phyloP scores from a whole-genome alignment of 1,284 basidiomycete species.

The Cryptococcus sp. region DNA sequence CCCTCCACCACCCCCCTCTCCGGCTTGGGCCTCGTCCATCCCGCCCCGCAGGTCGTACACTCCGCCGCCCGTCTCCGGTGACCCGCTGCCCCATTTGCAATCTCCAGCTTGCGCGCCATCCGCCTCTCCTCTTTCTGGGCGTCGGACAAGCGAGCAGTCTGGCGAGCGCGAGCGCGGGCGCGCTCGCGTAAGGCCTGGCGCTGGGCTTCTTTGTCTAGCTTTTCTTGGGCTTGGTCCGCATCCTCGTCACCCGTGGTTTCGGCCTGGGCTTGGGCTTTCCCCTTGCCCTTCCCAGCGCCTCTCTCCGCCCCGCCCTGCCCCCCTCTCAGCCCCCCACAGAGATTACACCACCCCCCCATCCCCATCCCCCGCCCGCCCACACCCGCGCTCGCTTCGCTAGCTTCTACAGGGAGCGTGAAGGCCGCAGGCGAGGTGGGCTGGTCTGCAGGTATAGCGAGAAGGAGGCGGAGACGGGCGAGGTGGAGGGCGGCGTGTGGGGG shows the following conservation, averaged over 20 bases:
- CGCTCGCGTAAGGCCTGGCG: not conserved
- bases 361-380: conserved; percentile 8
- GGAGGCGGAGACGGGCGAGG: conserved; percentile 32
- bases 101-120: conserved; percentile 2
- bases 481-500: conserved; percentile 39
- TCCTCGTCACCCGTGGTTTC: not conserved
- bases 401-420: not conserved
- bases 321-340: conserved; percentile 37
- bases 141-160: not conserved
- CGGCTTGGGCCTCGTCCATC: conserved; percentile 15
- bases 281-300: not conserved
- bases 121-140: conserved; percentile 6
- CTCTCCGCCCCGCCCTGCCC: conserved; percentile 25
- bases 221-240: conserved; percentile 5
- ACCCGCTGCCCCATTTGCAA: not conserved
- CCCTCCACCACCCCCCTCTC: conserved; percentile 8
- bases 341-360: conserved; percentile 24
- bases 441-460: conserved; percentile 16
- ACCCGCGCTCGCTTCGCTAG: conserved; percentile 1
- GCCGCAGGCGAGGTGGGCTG: conserved; percentile 7
- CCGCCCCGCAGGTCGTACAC: conserved; percentile 27
- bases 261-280: too few species aligned
- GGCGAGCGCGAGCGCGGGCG: not conserved
- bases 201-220: not conserved
- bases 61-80: not conserved